Base-by-base conservation (phyloP, 73 alveolate genomes). In the Diophrys appendiculata region DNA sequence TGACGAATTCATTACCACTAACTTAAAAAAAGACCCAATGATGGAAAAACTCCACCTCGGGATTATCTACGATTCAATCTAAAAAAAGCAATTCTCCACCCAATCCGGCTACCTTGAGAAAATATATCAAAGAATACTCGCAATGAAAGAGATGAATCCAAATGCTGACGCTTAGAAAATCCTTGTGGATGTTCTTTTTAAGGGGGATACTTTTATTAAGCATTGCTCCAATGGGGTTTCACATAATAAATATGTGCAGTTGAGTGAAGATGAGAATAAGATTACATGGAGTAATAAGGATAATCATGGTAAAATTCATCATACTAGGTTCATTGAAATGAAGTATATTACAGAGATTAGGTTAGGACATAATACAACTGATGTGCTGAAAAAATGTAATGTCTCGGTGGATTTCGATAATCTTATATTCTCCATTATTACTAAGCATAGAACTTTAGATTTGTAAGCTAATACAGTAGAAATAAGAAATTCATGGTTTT, bases 371-470 rank as follows among this genome's bases (percentile, higher is more conserved):
- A 86, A 85, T 65, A 72, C 93, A 2, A 72, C 93, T 27, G 91
- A 80, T 27, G 80, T 86, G 0, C 71, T 90, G 68, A 81, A 52
- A 30, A 90, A 68, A 60, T 75, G 86, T 60, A 32, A 80, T 30
- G 69, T 90, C 2, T 90, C 96, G 24, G 69, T 65, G 32, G 96
- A 90, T 60, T 86, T 86, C 60, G 96, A 90, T 54, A 79, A 70
- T 68, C 73, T 86, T 35, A 64, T 90, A 43, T 86, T 90, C 67
- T 90, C 93, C 14, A 85, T 90, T 0, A 65, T 90, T 8, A 77
- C 92, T 27, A 53, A 60, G 18, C 72, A 72, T 8, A 67, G 96
- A 54, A 67, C 93, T n/a, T 72, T 90, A 0, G 96, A 90, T 76
- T 65, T 90, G 0, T 43, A 86, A 56, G 82, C 90, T 8, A 67